These are phyloP conservation scores for Sporothrix phasma DNA, from an alignment of 2,329 filamentous ascomycete species.

Conservation along the genomic window DNA sequence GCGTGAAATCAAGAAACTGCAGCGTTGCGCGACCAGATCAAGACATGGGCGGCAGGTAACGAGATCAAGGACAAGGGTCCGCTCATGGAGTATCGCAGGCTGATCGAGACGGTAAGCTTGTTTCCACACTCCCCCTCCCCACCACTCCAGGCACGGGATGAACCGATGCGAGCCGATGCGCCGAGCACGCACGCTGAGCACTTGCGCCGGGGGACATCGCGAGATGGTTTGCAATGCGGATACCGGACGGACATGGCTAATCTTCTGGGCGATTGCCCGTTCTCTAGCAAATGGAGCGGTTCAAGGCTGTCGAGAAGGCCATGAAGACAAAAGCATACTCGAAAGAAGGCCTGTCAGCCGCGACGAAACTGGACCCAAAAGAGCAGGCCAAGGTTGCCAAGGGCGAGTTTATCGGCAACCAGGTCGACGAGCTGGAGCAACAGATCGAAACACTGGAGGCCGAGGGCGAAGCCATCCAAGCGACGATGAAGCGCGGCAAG, in stretches of 20 bases:
- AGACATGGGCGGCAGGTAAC: slow-evolving; percentile 96
- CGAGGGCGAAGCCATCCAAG: slow-evolving; percentile 76
- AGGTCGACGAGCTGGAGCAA: slow-evolving; percentile 86
- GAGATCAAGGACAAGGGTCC: slow-evolving; percentile 99
- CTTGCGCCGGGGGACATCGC: too few relatives aligned
- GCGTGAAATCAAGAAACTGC: slow-evolving; percentile 99
- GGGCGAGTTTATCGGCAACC: slow-evolving; percentile 72
- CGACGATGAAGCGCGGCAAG: slow-evolving; percentile 91
- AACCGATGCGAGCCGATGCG: not conserved
- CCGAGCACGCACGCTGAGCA: too few relatives aligned
- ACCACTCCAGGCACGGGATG: not conserved
- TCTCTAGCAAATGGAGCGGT: slow-evolving; percentile 89
- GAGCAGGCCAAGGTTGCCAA: slow-evolving; percentile 89
- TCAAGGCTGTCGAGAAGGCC: slow-evolving; percentile 99
- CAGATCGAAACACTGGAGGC: slow-evolving; percentile 91
- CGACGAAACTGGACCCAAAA: slow-evolving; percentile 90
- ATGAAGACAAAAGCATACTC: slow-evolving; percentile 99
- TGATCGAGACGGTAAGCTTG: slow-evolving; percentile 83
- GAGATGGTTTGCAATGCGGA: too few relatives aligned
- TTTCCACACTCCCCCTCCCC: not conserved
- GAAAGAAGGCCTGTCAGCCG: slow-evolving; percentile 89
- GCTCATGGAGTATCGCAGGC: slow-evolving; percentile 81
- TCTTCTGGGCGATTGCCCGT: not conserved
- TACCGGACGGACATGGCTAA: not conserved
- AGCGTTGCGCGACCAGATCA: slow-evolving; percentile 96